These are phyloP conservation scores for Baudoinia panamericana DNA, from an alignment of 495 filamentous ascomycete species.

Conservation along the genomic window DNA sequence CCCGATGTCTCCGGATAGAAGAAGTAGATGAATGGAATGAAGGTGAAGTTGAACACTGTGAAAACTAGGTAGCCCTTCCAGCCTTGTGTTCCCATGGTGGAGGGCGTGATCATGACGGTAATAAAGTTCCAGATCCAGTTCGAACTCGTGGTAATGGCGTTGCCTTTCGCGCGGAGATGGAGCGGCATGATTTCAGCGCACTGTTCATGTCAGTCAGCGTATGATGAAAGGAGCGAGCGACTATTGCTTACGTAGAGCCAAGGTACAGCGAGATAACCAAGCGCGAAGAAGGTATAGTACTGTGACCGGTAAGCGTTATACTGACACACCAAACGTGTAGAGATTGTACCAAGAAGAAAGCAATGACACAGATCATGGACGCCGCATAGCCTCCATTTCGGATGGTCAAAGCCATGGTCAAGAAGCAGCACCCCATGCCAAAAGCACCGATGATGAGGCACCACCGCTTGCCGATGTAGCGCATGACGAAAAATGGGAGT, in stretches of 20 bases:
- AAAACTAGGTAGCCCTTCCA: slow-evolving; percentile 20
- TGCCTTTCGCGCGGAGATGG: slow-evolving; percentile 11
- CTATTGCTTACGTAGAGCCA: slow-evolving; percentile 9
- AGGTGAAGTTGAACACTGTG: slow-evolving; percentile 14
- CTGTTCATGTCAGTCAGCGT: neutral
- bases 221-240: neutral
- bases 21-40: slow-evolving; percentile 13
- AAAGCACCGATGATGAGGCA: slow-evolving; percentile 15
- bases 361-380: slow-evolving; percentile 14
- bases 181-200: slow-evolving; percentile 14
- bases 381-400: slow-evolving; percentile 18
- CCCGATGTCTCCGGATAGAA: slow-evolving; percentile 8
- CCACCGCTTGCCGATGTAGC: neutral
- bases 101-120: slow-evolving; percentile 17
- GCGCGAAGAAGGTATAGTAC: slow-evolving; percentile 21
- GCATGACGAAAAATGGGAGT: neutral
- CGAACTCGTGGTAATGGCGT: slow-evolving; percentile 13
- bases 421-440: slow-evolving; percentile 18
- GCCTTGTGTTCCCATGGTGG: slow-evolving; percentile 18
- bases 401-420: slow-evolving; percentile 14
- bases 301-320: too few relatives aligned
- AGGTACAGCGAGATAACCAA: slow-evolving; percentile 18
- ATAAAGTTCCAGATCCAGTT: slow-evolving; percentile 20
- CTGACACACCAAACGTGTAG: too few relatives aligned
- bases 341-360: too few relatives aligned